A percentile compares a stretch with the other conserved stretches of the same genome.
Conservation (phyloP, 2,329 filamentous ascomycete species). For the Chrysosporium queenslandicum region DNA sequence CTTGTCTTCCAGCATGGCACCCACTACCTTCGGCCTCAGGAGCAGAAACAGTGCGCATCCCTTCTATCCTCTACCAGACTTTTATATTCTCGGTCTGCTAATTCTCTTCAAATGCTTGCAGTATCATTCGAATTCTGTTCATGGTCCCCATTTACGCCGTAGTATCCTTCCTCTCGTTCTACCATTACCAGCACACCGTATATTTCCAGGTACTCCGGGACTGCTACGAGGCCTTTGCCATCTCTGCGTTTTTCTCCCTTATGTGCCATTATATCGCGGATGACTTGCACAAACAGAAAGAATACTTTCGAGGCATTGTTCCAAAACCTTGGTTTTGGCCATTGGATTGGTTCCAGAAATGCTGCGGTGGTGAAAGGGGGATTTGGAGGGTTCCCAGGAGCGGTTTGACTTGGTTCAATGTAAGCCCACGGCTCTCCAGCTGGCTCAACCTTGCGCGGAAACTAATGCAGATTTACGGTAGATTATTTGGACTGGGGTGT, state of each 20-base stretch:
- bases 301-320: constrained; percentile 61
- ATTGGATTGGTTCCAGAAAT: constrained; percentile 58
- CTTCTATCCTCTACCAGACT: not conserved
- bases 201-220: constrained; percentile 75
- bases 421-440: constrained; percentile 22
- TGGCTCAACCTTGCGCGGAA: not conserved
- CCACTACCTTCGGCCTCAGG: constrained; percentile 50
- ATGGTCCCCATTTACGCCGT: constrained; percentile 76
- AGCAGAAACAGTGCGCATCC: constrained; percentile 48
- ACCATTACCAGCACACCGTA: constrained; percentile 65
- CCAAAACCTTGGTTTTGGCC: constrained; percentile 68
- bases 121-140: constrained; percentile 77
- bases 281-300: constrained; percentile 68
- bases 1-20: constrained; percentile 49
- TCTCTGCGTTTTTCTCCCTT: constrained; percentile 75
- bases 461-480: constrained; percentile 18
- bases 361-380: constrained; percentile 59
- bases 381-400: constrained; percentile 64
- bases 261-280: constrained; percentile 62
- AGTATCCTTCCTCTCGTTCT: constrained; percentile 62
- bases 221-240: constrained; percentile 83
- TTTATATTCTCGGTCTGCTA: not conserved
- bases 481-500: constrained; percentile 70
- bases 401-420: constrained; percentile 83
- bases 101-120: constrained; percentile 24